These are phyloP conservation scores for Claviceps fusiformis DNA, from an alignment of 2,329 filamentous ascomycete genomes.

Conservation along the genomic window DNA sequence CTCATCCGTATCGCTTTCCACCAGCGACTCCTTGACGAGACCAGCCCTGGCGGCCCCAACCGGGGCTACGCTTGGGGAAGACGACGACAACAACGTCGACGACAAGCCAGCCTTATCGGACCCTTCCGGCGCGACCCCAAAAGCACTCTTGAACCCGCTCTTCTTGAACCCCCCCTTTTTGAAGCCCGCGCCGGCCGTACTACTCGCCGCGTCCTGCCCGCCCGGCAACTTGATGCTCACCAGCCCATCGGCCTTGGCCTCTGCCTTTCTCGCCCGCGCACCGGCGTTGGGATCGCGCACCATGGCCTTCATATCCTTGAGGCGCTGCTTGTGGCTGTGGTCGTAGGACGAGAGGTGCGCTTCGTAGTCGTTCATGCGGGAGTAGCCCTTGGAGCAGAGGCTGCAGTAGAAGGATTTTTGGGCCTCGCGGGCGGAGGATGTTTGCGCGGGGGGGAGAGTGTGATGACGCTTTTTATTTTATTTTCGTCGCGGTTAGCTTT, in stretches of 20 bases:
- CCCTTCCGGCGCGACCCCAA: slow-evolving; percentile 37
- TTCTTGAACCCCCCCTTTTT: slow-evolving; percentile 69
- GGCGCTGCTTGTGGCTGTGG: slow-evolving; percentile 83
- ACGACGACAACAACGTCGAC: too few species aligned
- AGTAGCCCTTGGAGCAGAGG: slow-evolving; percentile 87
- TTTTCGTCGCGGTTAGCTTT: slow-evolving; percentile 22
- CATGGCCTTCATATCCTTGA: slow-evolving; percentile 80
- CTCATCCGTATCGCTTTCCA: slow-evolving; percentile 53
- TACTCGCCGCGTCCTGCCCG: slow-evolving; percentile 12
- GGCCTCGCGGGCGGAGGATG: slow-evolving; percentile 56
- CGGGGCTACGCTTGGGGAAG: neutral
- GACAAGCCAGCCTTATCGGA: neutral
- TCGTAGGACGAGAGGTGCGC: slow-evolving; percentile 90
- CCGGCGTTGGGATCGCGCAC: slow-evolving; percentile 56
- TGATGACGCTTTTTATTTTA: slow-evolving; percentile 32
- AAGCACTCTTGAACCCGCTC: slow-evolving; percentile 68
- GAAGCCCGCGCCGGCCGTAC: slow-evolving; percentile 33
- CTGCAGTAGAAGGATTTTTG: slow-evolving; percentile 72
- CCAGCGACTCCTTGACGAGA: slow-evolving; percentile 12
- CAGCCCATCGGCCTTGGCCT: slow-evolving; percentile 56
- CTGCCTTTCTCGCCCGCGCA: slow-evolving; percentile 52
- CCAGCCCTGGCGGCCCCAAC: slow-evolving; percentile 6
- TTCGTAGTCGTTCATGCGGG: slow-evolving; percentile 91
- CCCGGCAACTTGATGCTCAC: slow-evolving; percentile 50
- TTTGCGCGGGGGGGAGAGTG: slow-evolving; percentile 44